Evolutionary conservation across 768 basidiomycete genomes (phyloP).

Genomic region (Macrolepiota fuliginosa): DNA sequence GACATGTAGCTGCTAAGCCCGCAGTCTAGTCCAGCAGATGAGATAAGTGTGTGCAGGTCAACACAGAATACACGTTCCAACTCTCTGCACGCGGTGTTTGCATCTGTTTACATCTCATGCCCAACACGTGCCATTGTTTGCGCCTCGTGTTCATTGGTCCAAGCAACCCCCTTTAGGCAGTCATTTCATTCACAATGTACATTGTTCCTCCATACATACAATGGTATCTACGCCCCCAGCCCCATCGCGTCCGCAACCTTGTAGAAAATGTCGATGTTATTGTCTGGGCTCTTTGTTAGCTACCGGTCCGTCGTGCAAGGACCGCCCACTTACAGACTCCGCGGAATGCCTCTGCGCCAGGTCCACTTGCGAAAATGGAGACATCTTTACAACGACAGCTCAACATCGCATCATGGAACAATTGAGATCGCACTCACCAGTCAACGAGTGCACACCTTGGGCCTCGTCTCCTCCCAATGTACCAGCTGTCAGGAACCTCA

Average conservation of each 20-base stretch:
- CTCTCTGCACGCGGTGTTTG: conserved; percentile 11
- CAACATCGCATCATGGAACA: background rate
- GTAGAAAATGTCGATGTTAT: conserved; percentile 42
- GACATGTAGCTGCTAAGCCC: conserved; percentile 58
- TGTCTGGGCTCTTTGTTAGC: conserved; percentile 27
- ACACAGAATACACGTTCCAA: background rate
- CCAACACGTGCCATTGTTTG: conserved; percentile 15
- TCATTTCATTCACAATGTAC: background rate
- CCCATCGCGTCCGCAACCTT: conserved; percentile 37
- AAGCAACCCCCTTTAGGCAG: conserved; percentile 1
- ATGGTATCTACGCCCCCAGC: conserved; percentile 16
- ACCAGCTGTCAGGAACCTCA: conserved; percentile 22
- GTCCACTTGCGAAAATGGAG: conserved; percentile 43
- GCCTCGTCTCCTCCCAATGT: conserved; percentile 30
- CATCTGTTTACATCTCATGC: conserved; percentile 1
- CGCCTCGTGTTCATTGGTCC: background rate
- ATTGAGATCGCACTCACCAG: conserved; percentile 21
- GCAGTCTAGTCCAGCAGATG: conserved; percentile 3
- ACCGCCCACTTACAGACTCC: conserved; percentile 35
- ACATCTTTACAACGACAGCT: conserved; percentile 27
- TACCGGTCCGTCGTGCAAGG: background rate
- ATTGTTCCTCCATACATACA: background rate
- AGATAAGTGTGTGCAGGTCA: background rate
- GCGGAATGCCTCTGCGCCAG: conserved; percentile 38
- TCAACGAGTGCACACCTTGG: conserved; percentile 42